Evolutionary conservation across 148 eudicot genomes (phyloP).

Genomic region (Persicaria tinctoria): DNA sequence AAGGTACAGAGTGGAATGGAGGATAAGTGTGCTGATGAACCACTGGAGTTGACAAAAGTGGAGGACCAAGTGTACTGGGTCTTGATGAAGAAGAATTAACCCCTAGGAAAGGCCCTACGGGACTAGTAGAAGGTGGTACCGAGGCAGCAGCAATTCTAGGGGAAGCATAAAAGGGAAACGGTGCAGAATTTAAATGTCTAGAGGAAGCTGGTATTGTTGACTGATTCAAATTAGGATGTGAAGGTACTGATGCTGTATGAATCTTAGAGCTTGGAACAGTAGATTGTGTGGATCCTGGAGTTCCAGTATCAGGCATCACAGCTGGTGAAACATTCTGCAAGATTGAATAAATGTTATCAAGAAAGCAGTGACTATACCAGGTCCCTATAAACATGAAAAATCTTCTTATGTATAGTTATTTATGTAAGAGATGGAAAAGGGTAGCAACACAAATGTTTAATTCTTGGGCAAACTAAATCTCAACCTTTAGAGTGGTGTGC

Average conservation of each 20-base stretch:
- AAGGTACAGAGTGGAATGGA: conserved; percentile 38
- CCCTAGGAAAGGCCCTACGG: conserved; percentile 24
- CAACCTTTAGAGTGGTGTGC: neutral
- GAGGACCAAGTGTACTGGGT: conserved; percentile 25
- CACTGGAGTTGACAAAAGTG: conserved; percentile 28
- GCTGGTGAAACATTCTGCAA: conserved; percentile 28
- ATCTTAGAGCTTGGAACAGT: conserved; percentile 27
- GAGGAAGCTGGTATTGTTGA: conserved; percentile 25
- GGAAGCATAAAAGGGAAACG: conserved; percentile 31
- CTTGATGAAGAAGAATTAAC: conserved; percentile 32
- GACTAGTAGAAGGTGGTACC: conserved; percentile 18
- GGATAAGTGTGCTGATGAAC: conserved; percentile 48
- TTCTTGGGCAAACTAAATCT: neutral
- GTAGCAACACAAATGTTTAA: neutral
- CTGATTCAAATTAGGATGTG: conserved; percentile 23
- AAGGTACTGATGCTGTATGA: conserved; percentile 27
- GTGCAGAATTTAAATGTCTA: conserved; percentile 34
- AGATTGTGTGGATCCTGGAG: conserved; percentile 26
- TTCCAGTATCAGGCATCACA: conserved; percentile 23
- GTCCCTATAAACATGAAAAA: neutral
- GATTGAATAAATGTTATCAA: neutral
- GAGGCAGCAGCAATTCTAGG: conserved; percentile 34
- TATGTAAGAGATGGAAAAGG: neutral
- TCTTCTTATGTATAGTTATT: neutral
- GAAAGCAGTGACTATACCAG: conserved; percentile 6